phyloP scores from a whole-genome alignment of 2,329 filamentous ascomycete genomes.

The Stagonosporopsis vannaccii region DNA sequence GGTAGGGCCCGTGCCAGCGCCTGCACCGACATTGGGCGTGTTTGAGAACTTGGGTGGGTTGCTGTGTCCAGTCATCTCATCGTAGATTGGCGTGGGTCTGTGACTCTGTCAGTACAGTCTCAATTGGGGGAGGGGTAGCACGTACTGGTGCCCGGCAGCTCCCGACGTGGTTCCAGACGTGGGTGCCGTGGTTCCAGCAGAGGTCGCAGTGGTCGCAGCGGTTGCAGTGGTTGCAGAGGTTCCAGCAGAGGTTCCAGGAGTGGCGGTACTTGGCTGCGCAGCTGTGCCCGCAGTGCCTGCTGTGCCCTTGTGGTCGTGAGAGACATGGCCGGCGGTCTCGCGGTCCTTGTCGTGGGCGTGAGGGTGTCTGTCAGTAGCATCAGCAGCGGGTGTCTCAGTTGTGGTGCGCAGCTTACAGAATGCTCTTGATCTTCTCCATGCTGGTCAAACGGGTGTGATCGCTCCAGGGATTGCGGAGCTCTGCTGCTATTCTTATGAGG shows the following conservation, averaged over 20 bases:
- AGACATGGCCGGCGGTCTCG: constrained; percentile 32
- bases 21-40: constrained; percentile 15
- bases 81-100: constrained; percentile 36
- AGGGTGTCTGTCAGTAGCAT: constrained; percentile 37
- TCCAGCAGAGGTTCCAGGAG: neutral
- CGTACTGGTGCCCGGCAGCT: neutral
- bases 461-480: constrained; percentile 16
- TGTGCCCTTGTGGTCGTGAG: constrained; percentile 25
- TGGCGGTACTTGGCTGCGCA: constrained; percentile 1
- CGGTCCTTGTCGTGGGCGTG: constrained; percentile 50
- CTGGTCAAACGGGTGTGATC: constrained; percentile 13
- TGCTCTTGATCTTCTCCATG: constrained; percentile 56
- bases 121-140: neutral
- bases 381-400: neutral
- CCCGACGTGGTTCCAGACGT: constrained; percentile 2
- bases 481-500: constrained; percentile 3
- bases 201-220: no score
- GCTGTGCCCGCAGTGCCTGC: constrained; percentile 20
- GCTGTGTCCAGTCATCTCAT: constrained; percentile 33
- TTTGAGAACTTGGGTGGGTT: constrained; percentile 11
- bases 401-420: constrained; percentile 44
- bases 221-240: no score
- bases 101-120: neutral
- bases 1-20: neutral
- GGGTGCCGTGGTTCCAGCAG: neutral